phyloP scores from a whole-genome alignment of 805 yeast species.

The Kodamaea kakaduensis region DNA sequence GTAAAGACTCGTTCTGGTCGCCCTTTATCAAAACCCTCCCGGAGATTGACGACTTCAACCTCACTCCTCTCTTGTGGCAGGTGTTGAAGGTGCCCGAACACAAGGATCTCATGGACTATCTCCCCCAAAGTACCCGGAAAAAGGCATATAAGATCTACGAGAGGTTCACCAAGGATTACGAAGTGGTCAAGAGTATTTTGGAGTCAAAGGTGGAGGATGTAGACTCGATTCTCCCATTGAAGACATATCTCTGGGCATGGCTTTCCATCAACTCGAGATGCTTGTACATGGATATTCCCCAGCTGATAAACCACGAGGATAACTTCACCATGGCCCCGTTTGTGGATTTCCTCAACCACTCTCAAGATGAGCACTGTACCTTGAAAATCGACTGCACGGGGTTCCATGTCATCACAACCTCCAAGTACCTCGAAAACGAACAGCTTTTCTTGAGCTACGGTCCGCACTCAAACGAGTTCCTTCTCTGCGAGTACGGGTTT shows the following conservation, averaged over 20 bases:
- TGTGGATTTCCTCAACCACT: slow-evolving; percentile 85
- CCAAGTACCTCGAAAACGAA: slow-evolving; percentile 33
- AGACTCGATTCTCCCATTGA: not conserved
- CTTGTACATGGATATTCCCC: slow-evolving; percentile 67
- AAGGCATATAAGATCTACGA: slow-evolving; percentile 41
- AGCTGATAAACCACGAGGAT: slow-evolving; percentile 47
- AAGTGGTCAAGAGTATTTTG: slow-evolving; percentile 25
- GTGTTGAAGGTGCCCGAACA: slow-evolving; percentile 23
- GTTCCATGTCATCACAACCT: slow-evolving; percentile 45
- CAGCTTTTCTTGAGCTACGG: slow-evolving; percentile 81
- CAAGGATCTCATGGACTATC: slow-evolving; percentile 25
- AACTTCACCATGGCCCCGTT: slow-evolving; percentile 89
- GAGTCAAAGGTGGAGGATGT: slow-evolving; percentile 12
- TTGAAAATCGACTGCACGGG: slow-evolving; percentile 46
- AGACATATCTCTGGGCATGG: slow-evolving; percentile 60
- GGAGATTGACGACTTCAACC: slow-evolving; percentile 42
- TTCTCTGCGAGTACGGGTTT: slow-evolving; percentile 88
- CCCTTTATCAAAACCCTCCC: slow-evolving; percentile 72
- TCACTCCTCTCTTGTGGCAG: slow-evolving; percentile 66
- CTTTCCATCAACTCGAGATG: slow-evolving; percentile 89
- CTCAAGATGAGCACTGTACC: slow-evolving; percentile 47
- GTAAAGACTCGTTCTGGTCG: slow-evolving; percentile 51
- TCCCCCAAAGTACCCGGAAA: slow-evolving; percentile 43
- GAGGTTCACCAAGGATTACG: slow-evolving; percentile 46
- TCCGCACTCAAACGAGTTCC: slow-evolving; percentile 78